These are phyloP conservation scores for Fusarium tjaetaba DNA, from an alignment of 2,329 filamentous ascomycete species.

Conservation along the genomic window DNA sequence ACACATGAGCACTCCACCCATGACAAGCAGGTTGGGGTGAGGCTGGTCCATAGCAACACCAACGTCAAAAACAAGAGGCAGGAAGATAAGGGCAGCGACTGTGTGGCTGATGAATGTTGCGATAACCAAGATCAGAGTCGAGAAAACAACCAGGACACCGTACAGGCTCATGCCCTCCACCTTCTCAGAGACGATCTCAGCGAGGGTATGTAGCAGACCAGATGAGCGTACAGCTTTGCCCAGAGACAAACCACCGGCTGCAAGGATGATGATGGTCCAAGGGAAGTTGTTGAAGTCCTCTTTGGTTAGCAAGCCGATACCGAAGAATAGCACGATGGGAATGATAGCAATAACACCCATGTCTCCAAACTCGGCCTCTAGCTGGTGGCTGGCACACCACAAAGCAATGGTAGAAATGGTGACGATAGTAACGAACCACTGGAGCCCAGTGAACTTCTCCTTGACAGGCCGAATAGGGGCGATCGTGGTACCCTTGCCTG, in stretches of 20 bases:
- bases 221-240: conserved; percentile 96
- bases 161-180: conserved; percentile 87
- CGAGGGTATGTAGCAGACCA: conserved; percentile 89
- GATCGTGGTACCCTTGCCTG: conserved; percentile 85
- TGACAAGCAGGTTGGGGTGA: conserved; percentile 93
- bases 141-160: conserved; percentile 86
- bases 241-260: conserved; percentile 89
- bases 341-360: conserved; percentile 99
- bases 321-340: conserved; percentile 95
- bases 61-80: conserved; percentile 89
- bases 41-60: conserved; percentile 87
- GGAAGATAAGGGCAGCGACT: conserved; percentile 92
- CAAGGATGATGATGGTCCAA: conserved; percentile 99
- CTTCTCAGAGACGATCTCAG: conserved; percentile 74
- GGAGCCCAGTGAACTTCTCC: conserved; percentile 86
- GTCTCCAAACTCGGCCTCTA: conserved; percentile 89
- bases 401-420: conserved; percentile 86
- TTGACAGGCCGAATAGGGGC: conserved; percentile 90
- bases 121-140: conserved; percentile 84
- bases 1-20: conserved; percentile 96
- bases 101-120: conserved; percentile 99
- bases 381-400: conserved; percentile 92
- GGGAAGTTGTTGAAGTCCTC: conserved; percentile 99
- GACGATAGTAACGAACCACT: conserved; percentile 90
- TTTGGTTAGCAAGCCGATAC: conserved; percentile 94